Base-by-base conservation (phyloP, 257 asterid genomes). In the Solanum chilense region DNA sequence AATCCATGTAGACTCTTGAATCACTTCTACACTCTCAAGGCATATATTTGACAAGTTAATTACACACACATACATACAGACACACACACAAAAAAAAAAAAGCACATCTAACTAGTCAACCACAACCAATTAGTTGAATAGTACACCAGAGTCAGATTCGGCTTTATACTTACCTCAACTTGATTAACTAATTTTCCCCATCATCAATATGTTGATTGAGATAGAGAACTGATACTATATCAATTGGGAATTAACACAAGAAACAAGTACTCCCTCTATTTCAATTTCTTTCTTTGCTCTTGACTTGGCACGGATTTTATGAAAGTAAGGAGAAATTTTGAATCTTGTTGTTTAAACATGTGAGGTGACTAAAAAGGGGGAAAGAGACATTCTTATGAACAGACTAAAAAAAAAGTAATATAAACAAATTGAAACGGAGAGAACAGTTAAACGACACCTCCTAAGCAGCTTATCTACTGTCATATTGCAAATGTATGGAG, bases 401-500 rank as follows among this genome's bases (percentile, higher is more conserved):
- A 12, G 18, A 64, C 71, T 64, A n/a, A 64, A 12, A 64, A 2
- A 27, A 66, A 3, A 66, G 37, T 1, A 14, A 27, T 7, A 68
- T 9, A 27, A 14, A 27, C n/a, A 69, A 69, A 69, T 15, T 69
- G 76, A 69, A 31, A 15, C 7, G 11, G 20, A 27, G 37, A 13
- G 37, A 68, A 8, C 7, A 39, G 68, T 12, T 78, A 25, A 69
- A 70, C 20, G 8, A 35, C 84, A 97, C 99, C 99, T 94, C 77
- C 99, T 86, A 25, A 97, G 93, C 12, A 92, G 91, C 93, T 92
- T 93, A 87, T 91, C 92, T 9, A 97, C 99, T 58, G 99, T 95
- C 99, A 97, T 97, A 83, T 96, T 97, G 81, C 96, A 95, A 14
- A 97, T 94, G 88, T 97, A 97, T 7, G 99, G 99, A 16, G 96